Percentiles rank a stretch among this genome's conserved stretches.
Evolutionary conservation across 768 basidiomycete genomes (phyloP).

Genomic region (Termitomyces sp.): DNA sequence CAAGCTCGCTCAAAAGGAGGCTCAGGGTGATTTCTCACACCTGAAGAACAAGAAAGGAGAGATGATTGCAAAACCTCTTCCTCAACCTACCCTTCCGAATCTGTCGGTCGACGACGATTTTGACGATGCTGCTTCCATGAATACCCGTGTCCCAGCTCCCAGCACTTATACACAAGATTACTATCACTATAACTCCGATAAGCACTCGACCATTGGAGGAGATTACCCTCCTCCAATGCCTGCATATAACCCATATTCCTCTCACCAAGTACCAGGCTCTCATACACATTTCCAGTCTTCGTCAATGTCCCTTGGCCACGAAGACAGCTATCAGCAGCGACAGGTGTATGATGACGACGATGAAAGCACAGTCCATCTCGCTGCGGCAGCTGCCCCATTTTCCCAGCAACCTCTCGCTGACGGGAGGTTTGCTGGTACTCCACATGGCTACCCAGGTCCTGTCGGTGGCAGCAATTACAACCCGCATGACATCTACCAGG

Average conservation of each 20-base stretch:
- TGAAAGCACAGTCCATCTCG: constrained; percentile 57
- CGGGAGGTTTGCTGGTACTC: constrained; percentile 16
- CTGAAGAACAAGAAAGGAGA: constrained; percentile 92
- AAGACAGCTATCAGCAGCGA: constrained; percentile 41
- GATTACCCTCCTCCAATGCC: constrained; percentile 74
- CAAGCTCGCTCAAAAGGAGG: constrained; percentile 85
- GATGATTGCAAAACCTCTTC: constrained; percentile 70
- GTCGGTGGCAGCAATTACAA: constrained; percentile 33
- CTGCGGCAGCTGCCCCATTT: constrained; percentile 55
- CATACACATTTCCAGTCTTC: constrained; percentile 59
- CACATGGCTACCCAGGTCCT: constrained; percentile 13
- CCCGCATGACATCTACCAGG: constrained; percentile 52
- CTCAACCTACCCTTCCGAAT: constrained; percentile 93
- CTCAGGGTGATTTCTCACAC: constrained; percentile 85
- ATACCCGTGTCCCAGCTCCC: constrained; percentile 48
- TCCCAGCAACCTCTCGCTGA: constrained; percentile 37
- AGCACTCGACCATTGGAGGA: constrained; percentile 31
- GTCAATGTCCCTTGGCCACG: constrained; percentile 46
- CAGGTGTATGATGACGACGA: constrained; percentile 62
- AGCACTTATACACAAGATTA: constrained; percentile 52
- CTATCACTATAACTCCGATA: constrained; percentile 52
- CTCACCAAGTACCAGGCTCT: constrained; percentile 44
- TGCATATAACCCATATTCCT: constrained; percentile 63
- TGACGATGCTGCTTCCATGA: constrained; percentile 53
- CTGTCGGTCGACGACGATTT: constrained; percentile 81